Evolutionary conservation across 2,329 filamentous ascomycete genomes (phyloP), one percentile per base, ranked within the genome.

Genomic region (Paecilomyces sp.): DNA sequence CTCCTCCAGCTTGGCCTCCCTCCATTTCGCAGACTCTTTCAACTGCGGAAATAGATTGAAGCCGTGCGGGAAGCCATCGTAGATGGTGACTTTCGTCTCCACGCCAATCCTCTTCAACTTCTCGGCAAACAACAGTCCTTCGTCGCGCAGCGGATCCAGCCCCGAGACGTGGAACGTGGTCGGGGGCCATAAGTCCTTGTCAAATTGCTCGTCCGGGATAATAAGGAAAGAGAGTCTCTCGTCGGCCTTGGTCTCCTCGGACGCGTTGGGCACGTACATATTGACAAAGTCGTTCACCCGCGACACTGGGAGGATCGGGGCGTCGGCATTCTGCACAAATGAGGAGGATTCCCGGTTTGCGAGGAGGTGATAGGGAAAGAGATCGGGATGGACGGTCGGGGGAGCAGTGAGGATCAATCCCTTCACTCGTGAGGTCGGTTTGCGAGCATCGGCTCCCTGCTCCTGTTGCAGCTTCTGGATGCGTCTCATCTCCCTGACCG

Each of bases 401-500:
- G 54, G 33, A 22, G 55, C 24, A 25, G 36, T 28, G 33, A 57
- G 15, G 15, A 57, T 13, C 24, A 57, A 18, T 3, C 22, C 55
- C 18, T 50, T 41, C 25, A 36, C 22, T 33, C 54, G 28, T 6
- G 28, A 24, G 18, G 13, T 18, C n/a, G 28, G 28, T 31, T 13
- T 36, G n/a, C 24, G 8, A 15, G 30, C 31, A 9, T 6, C 4
- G 2, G 31, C 3, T 25, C 31, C 41, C 30, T 50, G 31, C 5
- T 47, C 41, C 3, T 47, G n/a, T 12, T 33, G 30, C 22, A 22
- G n/a, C 6, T 30, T 22, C 34, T 57, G 55, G 33, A 57, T 24
- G 22, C 55, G 55, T 24, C 34, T 31, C 55, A 57, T 57, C 41
- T 57, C 55, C n/a, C 55, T 57, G n/a, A 57, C 41, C 2, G 55